Evolutionary conservation across 1,139 yeast species (phyloP).

Genomic region (Pichia sp.): DNA sequence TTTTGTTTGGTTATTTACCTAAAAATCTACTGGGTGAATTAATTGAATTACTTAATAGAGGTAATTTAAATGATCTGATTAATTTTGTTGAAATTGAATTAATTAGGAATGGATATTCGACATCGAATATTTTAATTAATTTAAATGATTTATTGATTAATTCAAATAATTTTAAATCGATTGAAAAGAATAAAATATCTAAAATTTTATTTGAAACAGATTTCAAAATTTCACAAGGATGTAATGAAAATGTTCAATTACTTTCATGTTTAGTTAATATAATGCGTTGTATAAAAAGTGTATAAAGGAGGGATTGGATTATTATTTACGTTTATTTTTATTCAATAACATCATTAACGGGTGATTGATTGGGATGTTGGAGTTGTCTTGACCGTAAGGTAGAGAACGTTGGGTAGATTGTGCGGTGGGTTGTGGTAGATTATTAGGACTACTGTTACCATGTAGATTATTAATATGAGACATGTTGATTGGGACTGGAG

Average conservation of each 20-base stretch:
- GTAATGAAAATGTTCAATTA: conserved; percentile 84
- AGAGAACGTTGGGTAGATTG: too few species aligned
- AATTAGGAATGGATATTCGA: conserved; percentile 79
- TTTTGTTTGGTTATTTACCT: conserved; percentile 83
- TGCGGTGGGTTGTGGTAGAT: too few species aligned
- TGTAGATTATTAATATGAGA: too few species aligned
- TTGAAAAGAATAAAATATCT: conserved; percentile 59
- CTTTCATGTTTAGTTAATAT: conserved; percentile 52
- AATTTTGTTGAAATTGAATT: conserved; percentile 42
- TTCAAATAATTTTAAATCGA: conserved; percentile 34
- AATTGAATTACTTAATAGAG: conserved; percentile 34
- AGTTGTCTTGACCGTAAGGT: conserved; percentile 1
- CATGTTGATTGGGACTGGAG: too few species aligned
- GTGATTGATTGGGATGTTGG: conserved; percentile 10
- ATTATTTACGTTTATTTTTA: conserved; percentile 12
- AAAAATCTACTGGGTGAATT: conserved; percentile 41
- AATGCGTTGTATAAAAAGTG: background rate
- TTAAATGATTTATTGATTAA: conserved; percentile 25
- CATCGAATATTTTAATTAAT: conserved; percentile 69
- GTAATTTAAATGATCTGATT: conserved; percentile 38
- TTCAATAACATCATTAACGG: conserved; percentile 12
- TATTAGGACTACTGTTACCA: too few species aligned
- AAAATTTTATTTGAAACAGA: conserved; percentile 68
- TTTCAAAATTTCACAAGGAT: conserved; percentile 68
- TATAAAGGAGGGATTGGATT: background rate